Base-by-base conservation (phyloP, 345 rosid genomes). In the Pistacia integerrima region DNA sequence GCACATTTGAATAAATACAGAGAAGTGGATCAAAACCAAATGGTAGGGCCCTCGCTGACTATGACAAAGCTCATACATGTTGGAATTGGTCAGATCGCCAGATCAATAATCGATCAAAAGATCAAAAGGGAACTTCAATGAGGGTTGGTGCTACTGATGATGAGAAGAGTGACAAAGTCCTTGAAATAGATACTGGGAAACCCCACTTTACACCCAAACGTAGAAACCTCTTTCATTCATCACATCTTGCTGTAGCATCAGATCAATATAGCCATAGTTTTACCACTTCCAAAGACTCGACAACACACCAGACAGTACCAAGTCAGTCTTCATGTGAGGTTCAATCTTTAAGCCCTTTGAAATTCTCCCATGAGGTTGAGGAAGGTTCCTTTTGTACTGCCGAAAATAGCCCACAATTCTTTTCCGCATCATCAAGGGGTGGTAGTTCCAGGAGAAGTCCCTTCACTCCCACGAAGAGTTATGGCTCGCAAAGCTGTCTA, bases 341-440 rank as follows among this genome's bases (percentile, higher is more conserved):
- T 60, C 91, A 92, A 75, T 88, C 90, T 9, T 66, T 57, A 60
- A 72, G 80, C 41, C 91, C 87, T 12, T 51, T 81, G 67, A 84
- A 81, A 46, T 77, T 86, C 76, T 74, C 90, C 38, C 86, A 78
- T 0, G 85, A 85, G 69, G 80, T 74, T 6, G 87, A 85, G 73
- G 94, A 87, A 74, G 78, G 74, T 59, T 81, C 75, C 11, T 91
- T 77, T 35, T 75, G 88, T 85, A 86, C 95, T 0, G 96, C 97
- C 1, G 93, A 89, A 64, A 87, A 87, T 64, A 94, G 98, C 64
- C 99, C 97, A 1, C 94, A 88, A 20, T 75, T 90, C 75, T 84
- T 81, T 69, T 86, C 97, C 16, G 92, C 93, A 2, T 87, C 92
- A n/a, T 93, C 97, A 0, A 80, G 83, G 69, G 90, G 92, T 13